Base-by-base conservation (phyloP, 139 green algal genomes). In the Pseudopediastrum boryanum region DNA sequence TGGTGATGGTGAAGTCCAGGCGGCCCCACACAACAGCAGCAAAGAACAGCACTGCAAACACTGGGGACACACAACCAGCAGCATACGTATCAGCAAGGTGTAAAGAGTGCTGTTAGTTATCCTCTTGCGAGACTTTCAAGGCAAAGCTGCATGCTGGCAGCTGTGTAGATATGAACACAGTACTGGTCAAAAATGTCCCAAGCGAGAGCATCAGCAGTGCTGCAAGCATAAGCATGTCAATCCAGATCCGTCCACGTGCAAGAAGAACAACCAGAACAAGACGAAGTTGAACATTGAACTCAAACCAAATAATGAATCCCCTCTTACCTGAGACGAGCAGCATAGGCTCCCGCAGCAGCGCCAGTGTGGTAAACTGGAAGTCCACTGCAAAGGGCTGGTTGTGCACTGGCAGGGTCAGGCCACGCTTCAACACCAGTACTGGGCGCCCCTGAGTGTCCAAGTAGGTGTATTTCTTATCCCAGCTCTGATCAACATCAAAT, bases 381-480 rank as follows among this genome's bases (percentile, higher is more conserved):
- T 87, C 74, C 12, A 93, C 86, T 27, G 75, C 78, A 62, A 88
- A 85, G 33, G 39, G 48, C 75, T 83, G 77, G 68, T 58, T 56
- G 39, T 85, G 71, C 51, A 82, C 79, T 61, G 85, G 81, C 23
- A 93, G n/a, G n/a, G n/a, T n/a, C n/a, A n/a, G n/a, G n/a, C 89
- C 10, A 94, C 35, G 66, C 95, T 93, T 75, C 59, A 98, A 83
- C 50, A 95, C 90, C 64, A 98, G 58, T 63, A 98, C 94, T 3
- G 93, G 91, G 2, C 94, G 88, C 7, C 94, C 94, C 23, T 78
- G 52, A 0, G 90, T 90, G 84, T 98, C 93, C 59, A 98, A 85
- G 82, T 98, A 98, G 2, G 93, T 93, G 84, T 86, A 93, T 80
- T 92, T 92, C 27, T 51, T 79, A 41, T 92, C 88, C 16, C 36